Conservation (phyloP, 257 asterid genomes). For the Fraxinus excelsior region DNA sequence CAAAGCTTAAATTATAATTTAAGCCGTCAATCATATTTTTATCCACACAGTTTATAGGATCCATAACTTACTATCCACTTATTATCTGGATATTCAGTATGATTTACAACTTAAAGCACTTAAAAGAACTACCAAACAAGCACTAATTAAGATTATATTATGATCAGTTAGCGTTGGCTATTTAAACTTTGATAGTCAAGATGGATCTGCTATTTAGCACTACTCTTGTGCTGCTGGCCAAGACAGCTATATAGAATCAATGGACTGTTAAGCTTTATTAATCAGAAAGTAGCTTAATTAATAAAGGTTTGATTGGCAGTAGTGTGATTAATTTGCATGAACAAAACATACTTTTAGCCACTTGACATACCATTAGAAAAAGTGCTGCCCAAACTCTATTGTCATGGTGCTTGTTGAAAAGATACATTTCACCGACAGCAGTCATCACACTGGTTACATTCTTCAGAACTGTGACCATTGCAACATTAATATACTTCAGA, state of each 20-base stretch:
- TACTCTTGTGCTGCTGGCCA: neutral
- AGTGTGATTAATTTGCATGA: slow-evolving; percentile 8
- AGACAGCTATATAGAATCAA: slow-evolving; percentile 8
- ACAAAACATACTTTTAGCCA: slow-evolving; percentile 2
- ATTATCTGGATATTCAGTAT: too few species aligned
- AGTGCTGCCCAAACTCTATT: slow-evolving; percentile 95
- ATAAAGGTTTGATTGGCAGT: neutral
- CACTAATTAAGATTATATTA: neutral
- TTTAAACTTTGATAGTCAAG: slow-evolving; percentile 6
- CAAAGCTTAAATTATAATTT: too few species aligned
- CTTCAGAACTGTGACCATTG: slow-evolving; percentile 99
- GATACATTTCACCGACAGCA: slow-evolving; percentile 94
- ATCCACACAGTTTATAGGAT: too few species aligned
- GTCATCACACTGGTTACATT: slow-evolving; percentile 94
- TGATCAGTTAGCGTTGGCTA: neutral
- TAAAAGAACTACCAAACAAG: too few species aligned
- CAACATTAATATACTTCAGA: slow-evolving; percentile 84
- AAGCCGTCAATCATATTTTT: too few species aligned
- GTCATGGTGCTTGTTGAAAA: slow-evolving; percentile 87
- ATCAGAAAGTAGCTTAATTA: neutral
- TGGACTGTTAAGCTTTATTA: neutral
- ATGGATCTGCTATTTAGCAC: slow-evolving; percentile 11
- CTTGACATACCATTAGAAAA: slow-evolving; percentile 76
- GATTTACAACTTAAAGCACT: too few species aligned
- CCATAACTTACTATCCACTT: too few species aligned